Evolutionary conservation across 2,329 filamentous ascomycete genomes (phyloP).

Genomic region (Thielaviopsis musarum): DNA sequence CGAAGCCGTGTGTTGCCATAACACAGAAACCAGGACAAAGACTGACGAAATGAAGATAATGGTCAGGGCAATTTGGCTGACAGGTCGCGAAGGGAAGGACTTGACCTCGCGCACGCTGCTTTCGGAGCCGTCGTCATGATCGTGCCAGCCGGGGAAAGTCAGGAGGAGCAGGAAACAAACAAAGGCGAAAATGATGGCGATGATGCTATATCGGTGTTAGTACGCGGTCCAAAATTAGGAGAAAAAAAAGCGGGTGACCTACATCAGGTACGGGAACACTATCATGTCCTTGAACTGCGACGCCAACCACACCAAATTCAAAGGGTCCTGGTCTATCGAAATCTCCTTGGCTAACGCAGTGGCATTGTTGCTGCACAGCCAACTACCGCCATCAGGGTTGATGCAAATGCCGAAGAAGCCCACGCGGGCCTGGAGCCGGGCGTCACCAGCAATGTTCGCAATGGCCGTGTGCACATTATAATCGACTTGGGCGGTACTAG

Average conservation of each 20-base stretch:
- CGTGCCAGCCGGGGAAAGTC: slow-evolving; percentile 95
- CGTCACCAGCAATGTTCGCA: slow-evolving; percentile 72
- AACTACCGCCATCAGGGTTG: slow-evolving; percentile 75
- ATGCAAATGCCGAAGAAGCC: slow-evolving; percentile 98
- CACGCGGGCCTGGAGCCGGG: slow-evolving; percentile 74
- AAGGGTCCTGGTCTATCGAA: slow-evolving; percentile 77
- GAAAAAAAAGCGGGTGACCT: slow-evolving; percentile 22
- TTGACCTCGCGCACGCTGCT: slow-evolving; percentile 83
- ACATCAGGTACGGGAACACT: slow-evolving; percentile 94
- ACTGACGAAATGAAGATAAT: slow-evolving; percentile 71
- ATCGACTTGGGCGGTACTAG: slow-evolving; percentile 76
- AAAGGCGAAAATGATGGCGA: slow-evolving; percentile 94
- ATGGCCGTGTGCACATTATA: slow-evolving; percentile 77
- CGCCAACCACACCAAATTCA: slow-evolving; percentile 95
- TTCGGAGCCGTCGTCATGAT: slow-evolving; percentile 56
- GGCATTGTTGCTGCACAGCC: slow-evolving; percentile 94
- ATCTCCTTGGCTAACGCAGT: slow-evolving; percentile 83
- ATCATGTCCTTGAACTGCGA: slow-evolving; percentile 97
- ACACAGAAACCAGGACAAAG: slow-evolving; percentile 55
- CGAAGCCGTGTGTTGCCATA: slow-evolving; percentile 91
- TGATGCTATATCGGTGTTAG: slow-evolving; percentile 46
- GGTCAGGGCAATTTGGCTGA: slow-evolving; percentile 81
- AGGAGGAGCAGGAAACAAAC: slow-evolving; percentile 87
- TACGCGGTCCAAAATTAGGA: background rate
- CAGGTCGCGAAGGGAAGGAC: slow-evolving; percentile 79